These are phyloP conservation scores for Mycena galopus DNA, from an alignment of 768 basidiomycete species.

Conservation along the genomic window DNA sequence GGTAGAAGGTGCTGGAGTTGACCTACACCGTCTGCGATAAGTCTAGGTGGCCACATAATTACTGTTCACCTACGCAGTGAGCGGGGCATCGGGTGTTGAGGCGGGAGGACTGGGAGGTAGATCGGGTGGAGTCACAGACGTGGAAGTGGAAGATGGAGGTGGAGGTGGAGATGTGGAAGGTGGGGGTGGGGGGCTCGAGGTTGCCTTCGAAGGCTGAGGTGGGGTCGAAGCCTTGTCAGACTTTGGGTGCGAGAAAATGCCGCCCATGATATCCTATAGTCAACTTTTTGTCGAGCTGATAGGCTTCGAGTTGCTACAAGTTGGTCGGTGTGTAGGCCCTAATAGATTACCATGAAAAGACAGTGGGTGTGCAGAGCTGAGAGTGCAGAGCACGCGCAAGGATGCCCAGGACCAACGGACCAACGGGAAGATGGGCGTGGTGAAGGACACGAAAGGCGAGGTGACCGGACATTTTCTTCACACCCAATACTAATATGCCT, in stretches of 20 bases:
- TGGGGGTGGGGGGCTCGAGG: background rate
- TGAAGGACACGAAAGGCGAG: background rate
- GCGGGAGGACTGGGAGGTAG: background rate
- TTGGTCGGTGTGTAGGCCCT: background rate
- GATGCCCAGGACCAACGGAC: background rate
- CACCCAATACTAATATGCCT: background rate
- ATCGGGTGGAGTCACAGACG: background rate
- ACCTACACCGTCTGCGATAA: background rate
- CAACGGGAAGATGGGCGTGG: background rate
- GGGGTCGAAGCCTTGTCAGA: background rate
- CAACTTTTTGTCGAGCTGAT: background rate
- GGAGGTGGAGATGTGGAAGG: background rate
- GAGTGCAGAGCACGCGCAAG: no score
- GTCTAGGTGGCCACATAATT: background rate
- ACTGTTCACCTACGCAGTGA: background rate
- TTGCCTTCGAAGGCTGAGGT: no score
- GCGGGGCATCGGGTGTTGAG: background rate
- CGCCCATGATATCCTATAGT: background rate
- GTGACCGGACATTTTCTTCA: background rate
- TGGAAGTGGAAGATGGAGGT: background rate
- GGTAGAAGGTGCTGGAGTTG: background rate
- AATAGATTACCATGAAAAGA: background rate
- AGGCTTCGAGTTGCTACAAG: background rate
- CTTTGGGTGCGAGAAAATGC: background rate
- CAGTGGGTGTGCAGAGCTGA: background rate